Evolutionary conservation across 2,329 filamentous ascomycete species (phyloP).

Genomic region (Ascochyta fabae): DNA sequence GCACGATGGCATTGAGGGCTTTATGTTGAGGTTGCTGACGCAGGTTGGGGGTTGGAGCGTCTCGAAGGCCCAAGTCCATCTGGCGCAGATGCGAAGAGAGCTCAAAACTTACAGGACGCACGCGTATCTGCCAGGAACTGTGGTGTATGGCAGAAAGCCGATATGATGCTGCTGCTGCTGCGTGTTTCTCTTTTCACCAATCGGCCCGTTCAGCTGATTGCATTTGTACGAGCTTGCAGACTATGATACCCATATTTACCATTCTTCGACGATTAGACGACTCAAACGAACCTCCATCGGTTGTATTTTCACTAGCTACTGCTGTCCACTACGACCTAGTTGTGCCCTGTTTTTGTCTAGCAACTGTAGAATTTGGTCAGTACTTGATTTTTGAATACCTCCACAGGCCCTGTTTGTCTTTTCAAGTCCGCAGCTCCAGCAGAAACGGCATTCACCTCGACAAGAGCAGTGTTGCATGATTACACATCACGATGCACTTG

Average conservation of each 20-base stretch:
- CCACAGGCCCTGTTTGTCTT: too few relatives aligned
- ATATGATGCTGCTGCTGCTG: conserved; percentile 2
- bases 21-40: conserved; percentile 47
- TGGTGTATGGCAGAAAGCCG: conserved; percentile 47
- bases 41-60: conserved; percentile 45
- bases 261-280: neutral
- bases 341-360: too few relatives aligned
- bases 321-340: too few relatives aligned
- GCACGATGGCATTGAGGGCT: conserved; percentile 48
- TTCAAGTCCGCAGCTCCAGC: too few relatives aligned
- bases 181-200: neutral
- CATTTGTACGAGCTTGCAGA: neutral
- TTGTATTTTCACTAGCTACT: too few relatives aligned
- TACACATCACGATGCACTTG: too few relatives aligned
- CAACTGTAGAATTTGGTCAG: too few relatives aligned
- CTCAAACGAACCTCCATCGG: neutral
- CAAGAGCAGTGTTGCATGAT: too few relatives aligned
- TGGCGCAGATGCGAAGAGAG: conserved; percentile 47
- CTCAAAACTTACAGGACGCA: conserved; percentile 43
- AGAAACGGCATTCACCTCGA: too few relatives aligned
- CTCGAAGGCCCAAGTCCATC: conserved; percentile 44
- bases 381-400: too few relatives aligned
- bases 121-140: conserved; percentile 46
- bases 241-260: conserved; percentile 13
- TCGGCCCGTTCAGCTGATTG: neutral